Base-by-base conservation (phyloP, 2,329 filamentous ascomycete genomes). In the Pestalotiopsis sp. region DNA sequence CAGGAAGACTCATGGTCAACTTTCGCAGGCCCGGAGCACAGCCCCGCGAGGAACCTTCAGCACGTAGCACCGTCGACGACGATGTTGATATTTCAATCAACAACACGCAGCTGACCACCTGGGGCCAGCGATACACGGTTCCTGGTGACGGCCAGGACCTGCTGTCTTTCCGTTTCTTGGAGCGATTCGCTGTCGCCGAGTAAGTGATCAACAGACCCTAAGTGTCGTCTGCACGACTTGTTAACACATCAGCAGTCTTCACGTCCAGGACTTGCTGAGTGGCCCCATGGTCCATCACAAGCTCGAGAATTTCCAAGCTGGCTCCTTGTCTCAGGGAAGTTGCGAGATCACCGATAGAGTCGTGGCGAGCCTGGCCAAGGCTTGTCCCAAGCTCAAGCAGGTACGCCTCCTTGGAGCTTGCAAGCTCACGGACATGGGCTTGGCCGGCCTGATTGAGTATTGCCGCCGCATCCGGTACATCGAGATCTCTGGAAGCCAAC, bases 291-390 rank as follows among this genome's bases (percentile, higher is more conserved):
- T 38, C 23, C 36, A 20, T 25, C 4, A 23, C 17, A 7, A 3
- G 7, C 17, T 65, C 41, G 45, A 65, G 49, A 25, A 57, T 39
- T 57, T 65, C 63, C 63, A 25, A 13, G 63, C 45, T 7, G 63
- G 63, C 12, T 65, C 63, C 13, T 23, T 11, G 23, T n/a, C n/a
- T 14, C 9, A 17, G 11, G 13, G n/a, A 20, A 20, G 5, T 23
- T 45, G 12, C 31, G 27, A 23, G 2, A 25, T 65, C 6, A 38
- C 41, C 12, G 31, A 65, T 20, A 11, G 27, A 14, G n/a, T 12
- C 27, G 2, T 57, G 3, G 13, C 11, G 6, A 14, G 9, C 2
- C 20, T 65, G 25, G 63, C 63, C 17, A 36, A 25, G n/a, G 14
- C 9, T 17, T 65, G 63, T 49, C 41, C 41, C 6, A 57, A 20